Conservation (phyloP, 768 basidiomycete genomes). For the Rhodotorula toruloides region DNA sequence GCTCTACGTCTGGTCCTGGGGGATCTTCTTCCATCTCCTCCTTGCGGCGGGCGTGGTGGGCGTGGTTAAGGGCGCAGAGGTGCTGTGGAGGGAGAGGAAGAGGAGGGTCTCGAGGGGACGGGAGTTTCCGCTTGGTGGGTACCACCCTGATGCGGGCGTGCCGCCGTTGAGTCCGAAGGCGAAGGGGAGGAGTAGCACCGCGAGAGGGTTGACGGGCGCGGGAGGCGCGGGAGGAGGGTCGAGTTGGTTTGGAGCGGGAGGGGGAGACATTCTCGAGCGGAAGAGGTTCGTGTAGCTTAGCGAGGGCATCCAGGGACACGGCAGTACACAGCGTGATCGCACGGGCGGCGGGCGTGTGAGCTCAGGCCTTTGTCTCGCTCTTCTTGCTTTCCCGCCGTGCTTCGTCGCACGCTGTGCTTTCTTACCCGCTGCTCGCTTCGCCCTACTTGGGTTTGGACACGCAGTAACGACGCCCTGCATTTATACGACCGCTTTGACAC, state of each 20-base stretch:
- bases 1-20: constrained; percentile 41
- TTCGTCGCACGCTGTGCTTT: no score
- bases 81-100: constrained; percentile 4
- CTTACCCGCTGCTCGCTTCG: no score
- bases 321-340: background rate
- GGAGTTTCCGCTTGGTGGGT: constrained; percentile 30
- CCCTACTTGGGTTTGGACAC: no score
- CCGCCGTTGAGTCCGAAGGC: constrained; percentile 20
- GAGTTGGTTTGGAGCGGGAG: background rate
- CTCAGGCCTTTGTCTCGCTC: background rate
- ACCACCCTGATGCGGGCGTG: constrained; percentile 12
- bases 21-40: constrained; percentile 28
- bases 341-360: no score
- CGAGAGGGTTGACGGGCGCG: background rate
- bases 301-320: background rate
- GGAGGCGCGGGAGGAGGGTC: background rate
- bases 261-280: constrained; percentile 13
- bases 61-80: constrained; percentile 4
- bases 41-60: constrained; percentile 13
- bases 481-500: no score
- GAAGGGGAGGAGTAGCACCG: background rate
- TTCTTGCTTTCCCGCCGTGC: no score
- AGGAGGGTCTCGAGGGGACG: background rate
- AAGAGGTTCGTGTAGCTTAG: constrained; percentile 17
- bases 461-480: no score